These are phyloP conservation scores for Kuraishia borneana DNA, from an alignment of 805 yeast species.

Conservation along the genomic window DNA sequence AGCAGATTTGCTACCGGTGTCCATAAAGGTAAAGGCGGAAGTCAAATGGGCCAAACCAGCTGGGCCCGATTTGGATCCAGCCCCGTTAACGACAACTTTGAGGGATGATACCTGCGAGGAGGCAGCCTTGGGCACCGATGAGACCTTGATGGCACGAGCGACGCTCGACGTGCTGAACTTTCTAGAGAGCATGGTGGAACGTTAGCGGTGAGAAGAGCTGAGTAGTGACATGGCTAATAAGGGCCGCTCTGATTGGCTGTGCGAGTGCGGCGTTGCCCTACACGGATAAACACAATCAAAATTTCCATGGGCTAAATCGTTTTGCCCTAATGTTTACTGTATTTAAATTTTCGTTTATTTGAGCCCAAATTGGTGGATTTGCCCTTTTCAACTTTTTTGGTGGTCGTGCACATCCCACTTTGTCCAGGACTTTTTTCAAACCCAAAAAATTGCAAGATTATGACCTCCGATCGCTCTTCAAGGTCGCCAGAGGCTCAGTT, in stretches of 20 bases:
- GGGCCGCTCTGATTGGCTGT: background rate
- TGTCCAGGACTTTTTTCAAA: too few species aligned
- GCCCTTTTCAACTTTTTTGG: too few species aligned
- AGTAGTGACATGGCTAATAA: too few species aligned
- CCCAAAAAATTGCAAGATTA: too few species aligned
- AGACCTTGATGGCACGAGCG: slow-evolving; percentile 30
- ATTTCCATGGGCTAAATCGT: too few species aligned
- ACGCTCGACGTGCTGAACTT: slow-evolving; percentile 23
- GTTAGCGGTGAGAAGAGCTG: too few species aligned
- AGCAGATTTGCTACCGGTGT: slow-evolving; percentile 76
- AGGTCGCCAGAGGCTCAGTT: slow-evolving; percentile 55
- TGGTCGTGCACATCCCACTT: too few species aligned
- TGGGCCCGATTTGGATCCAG: slow-evolving; percentile 66
- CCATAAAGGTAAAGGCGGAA: slow-evolving; percentile 74
- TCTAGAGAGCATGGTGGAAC: slow-evolving; percentile 17
- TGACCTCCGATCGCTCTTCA: slow-evolving; percentile 13
- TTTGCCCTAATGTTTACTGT: too few species aligned
- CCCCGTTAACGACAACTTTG: slow-evolving; percentile 67
- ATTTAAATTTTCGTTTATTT: too few species aligned
- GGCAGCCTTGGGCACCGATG: slow-evolving; percentile 30
- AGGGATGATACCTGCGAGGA: slow-evolving; percentile 58
- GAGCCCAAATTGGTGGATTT: too few species aligned
- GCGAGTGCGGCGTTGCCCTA: too few species aligned
- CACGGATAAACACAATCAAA: too few species aligned
- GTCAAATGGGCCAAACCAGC: slow-evolving; percentile 84